A percentile compares a stretch with the other conserved stretches of the same genome.
These are phyloP conservation scores for Rhizoctonia solani DNA, from an alignment of 1,284 basidiomycete species.

Conservation along the genomic window DNA sequence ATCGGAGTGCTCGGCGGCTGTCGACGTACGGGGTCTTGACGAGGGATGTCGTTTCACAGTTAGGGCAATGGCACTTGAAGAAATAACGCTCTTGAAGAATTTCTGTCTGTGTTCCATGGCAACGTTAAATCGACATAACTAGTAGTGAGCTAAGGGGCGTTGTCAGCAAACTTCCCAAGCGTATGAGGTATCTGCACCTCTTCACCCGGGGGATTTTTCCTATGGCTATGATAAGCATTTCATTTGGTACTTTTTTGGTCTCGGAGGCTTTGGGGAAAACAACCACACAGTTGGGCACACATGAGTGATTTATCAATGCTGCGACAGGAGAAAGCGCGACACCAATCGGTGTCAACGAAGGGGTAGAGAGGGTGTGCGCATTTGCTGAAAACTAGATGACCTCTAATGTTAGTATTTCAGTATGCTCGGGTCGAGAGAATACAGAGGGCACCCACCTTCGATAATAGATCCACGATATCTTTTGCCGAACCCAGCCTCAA, in stretches of 20 bases:
- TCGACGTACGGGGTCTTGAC: conserved; percentile 51
- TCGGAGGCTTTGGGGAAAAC: conserved; percentile 72
- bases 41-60: conserved; percentile 51
- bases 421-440: neutral
- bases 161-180: conserved; percentile 1
- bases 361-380: conserved; percentile 81
- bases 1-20: conserved; percentile 68
- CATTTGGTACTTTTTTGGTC: conserved; percentile 42
- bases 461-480: conserved; percentile 71
- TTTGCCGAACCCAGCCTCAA: conserved; percentile 61
- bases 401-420: neutral
- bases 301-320: conserved; percentile 90
- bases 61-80: conserved; percentile 73
- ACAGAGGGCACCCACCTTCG: conserved; percentile 54
- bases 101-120: conserved; percentile 60
- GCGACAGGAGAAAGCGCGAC: conserved; percentile 75
- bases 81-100: conserved; percentile 74
- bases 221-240: conserved; percentile 74
- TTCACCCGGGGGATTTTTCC: conserved; percentile 64
- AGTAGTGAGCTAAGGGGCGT: conserved; percentile 58
- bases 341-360: conserved; percentile 77
- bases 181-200: conserved; percentile 56
- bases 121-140: conserved; percentile 86
- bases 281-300: conserved; percentile 85
- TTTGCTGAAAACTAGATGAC: conserved; percentile 77